Evolutionary conservation across 2,329 filamentous ascomycete genomes (phyloP).

Genomic region (Apiospora kogelbergensis): DNA sequence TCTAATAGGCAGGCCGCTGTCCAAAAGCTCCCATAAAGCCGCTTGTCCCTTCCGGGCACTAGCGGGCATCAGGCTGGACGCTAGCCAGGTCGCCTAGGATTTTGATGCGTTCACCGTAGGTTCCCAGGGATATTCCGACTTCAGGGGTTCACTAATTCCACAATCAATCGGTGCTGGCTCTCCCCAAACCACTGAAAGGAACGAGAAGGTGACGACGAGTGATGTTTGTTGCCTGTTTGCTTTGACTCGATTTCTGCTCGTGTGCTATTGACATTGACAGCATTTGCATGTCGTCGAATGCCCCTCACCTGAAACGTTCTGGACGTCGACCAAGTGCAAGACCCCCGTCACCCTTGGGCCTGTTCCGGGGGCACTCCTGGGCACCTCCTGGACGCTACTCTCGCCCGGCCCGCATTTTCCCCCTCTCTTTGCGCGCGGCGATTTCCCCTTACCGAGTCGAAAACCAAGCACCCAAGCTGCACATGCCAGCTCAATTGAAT

Average conservation of each 20-base stretch:
- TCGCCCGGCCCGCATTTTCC: conserved; percentile 3
- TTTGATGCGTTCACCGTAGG: conserved; percentile 5
- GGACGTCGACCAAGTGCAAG: background rate
- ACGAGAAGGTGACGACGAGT: background rate
- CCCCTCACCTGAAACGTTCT: background rate
- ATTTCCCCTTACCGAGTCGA: conserved; percentile 1
- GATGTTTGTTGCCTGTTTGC: too few relatives aligned
- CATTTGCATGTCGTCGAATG: background rate
- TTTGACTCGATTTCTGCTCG: too few relatives aligned
- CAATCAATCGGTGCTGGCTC: too few relatives aligned
- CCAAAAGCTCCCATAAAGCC: background rate
- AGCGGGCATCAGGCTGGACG: background rate
- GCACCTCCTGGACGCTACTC: too few relatives aligned
- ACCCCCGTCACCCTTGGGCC: background rate
- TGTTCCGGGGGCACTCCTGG: background rate
- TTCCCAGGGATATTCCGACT: background rate
- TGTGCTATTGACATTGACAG: too few relatives aligned
- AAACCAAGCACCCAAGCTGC: background rate
- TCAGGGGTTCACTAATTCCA: too few relatives aligned
- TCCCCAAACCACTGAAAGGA: background rate
- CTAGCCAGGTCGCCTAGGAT: background rate
- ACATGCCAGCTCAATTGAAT: conserved; percentile 5
- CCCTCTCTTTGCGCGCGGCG: conserved; percentile 5
- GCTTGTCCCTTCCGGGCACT: background rate
- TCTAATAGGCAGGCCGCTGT: too few relatives aligned